Conservation (phyloP, 768 basidiomycete species). For the Kwoniella sp. region DNA sequence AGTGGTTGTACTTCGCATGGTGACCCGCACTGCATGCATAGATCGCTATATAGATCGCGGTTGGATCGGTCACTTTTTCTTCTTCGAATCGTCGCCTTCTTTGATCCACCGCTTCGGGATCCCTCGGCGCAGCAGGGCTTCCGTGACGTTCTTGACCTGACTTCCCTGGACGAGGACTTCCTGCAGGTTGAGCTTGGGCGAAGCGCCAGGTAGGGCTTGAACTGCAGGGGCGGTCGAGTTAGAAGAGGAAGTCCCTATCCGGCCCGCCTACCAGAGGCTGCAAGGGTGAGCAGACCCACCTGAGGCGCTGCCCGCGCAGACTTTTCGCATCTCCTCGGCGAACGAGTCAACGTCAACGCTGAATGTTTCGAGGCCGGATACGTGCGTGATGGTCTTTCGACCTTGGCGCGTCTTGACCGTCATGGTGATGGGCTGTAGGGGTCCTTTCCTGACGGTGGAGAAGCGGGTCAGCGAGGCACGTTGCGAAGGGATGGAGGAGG, state of each 20-base stretch:
- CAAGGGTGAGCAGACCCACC: conserved; percentile 54
- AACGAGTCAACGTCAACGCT: conserved; percentile 65
- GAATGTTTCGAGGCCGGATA: conserved; percentile 77
- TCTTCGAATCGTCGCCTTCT: conserved; percentile 35
- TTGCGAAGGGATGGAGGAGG: not conserved
- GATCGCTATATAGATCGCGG: too few species aligned
- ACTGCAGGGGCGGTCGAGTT: conserved; percentile 15
- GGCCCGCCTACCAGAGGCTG: too few species aligned
- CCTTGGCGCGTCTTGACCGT: conserved; percentile 70
- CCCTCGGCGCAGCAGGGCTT: conserved; percentile 64
- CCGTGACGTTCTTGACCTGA: conserved; percentile 63
- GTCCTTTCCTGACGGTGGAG: conserved; percentile 65
- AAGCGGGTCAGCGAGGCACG: not conserved
- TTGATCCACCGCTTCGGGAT: conserved; percentile 80
- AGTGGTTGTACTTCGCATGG: too few species aligned
- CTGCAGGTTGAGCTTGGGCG: conserved; percentile 49
- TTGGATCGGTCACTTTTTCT: conserved; percentile 11
- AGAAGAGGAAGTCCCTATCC: not conserved
- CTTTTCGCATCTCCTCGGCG: conserved; percentile 69
- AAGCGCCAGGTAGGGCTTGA: conserved; percentile 33
- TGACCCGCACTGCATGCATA: too few species aligned
- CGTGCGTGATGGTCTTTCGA: conserved; percentile 67
- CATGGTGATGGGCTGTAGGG: conserved; percentile 65
- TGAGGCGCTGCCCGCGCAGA: conserved; percentile 75
- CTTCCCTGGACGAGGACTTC: conserved; percentile 85